Evolutionary conservation across 257 asterid species (phyloP).

Genomic region (Verbascum thapsus): DNA sequence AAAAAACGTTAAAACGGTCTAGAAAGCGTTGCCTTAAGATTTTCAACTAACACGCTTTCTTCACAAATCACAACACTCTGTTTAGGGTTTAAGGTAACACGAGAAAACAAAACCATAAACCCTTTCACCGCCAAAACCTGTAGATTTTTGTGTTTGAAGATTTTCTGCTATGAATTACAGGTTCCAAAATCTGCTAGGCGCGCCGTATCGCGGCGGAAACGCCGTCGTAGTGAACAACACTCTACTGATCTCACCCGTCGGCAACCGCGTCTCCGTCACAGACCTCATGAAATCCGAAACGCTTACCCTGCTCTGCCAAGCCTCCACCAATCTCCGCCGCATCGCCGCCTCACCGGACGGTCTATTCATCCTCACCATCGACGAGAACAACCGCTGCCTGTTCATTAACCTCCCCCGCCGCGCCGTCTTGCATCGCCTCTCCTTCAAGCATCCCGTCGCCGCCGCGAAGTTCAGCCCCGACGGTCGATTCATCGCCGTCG

Average conservation of each 20-base stretch:
- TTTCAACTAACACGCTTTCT: background rate
- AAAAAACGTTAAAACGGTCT: too few relatives aligned
- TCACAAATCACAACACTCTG: background rate
- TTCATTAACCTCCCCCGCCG: conserved; percentile 85
- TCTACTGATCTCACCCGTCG: conserved; percentile 73
- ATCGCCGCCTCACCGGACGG: conserved; percentile 88
- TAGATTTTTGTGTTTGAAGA: too few relatives aligned
- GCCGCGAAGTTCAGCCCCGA: conserved; percentile 84
- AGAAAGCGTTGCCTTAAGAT: too few relatives aligned
- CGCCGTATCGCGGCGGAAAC: conserved; percentile 96
- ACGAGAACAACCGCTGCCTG: conserved; percentile 85
- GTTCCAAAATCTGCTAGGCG: conserved; percentile 86
- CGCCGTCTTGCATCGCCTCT: conserved; percentile 73
- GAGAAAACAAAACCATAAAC: conserved; percentile 25
- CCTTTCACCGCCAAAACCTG: too few relatives aligned
- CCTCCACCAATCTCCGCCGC: conserved; percentile 82
- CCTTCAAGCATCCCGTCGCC: conserved; percentile 70
- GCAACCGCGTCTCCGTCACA: conserved; percentile 90
- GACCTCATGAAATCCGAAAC: conserved; percentile 84
- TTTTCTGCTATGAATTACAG: conserved; percentile 75
- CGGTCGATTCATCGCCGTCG: conserved; percentile 75
- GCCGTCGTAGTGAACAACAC: conserved; percentile 58
- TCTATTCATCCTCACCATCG: conserved; percentile 73
- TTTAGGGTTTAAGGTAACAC: conserved; percentile 42
- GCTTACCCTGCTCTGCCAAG: conserved; percentile 72